These are phyloP conservation scores for Pleurotus eryngii DNA, from an alignment of 768 basidiomycete genomes.

Conservation along the genomic window DNA sequence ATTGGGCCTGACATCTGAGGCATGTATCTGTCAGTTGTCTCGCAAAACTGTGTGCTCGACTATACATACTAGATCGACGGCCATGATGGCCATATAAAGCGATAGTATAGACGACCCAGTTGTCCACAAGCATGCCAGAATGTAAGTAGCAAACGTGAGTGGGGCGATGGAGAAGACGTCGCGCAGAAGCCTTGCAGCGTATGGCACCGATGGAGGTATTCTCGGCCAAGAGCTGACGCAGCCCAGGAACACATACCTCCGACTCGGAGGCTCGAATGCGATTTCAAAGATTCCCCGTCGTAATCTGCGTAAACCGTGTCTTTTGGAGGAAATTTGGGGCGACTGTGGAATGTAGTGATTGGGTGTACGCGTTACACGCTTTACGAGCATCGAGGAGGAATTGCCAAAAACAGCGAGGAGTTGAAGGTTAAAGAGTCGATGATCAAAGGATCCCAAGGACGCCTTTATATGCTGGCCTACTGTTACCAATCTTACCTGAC, in stretches of 20 bases:
- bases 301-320: constrained; percentile 16
- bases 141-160: constrained; percentile 17
- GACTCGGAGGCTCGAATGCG: constrained; percentile 21
- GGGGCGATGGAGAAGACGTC: constrained; percentile 22
- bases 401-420: not conserved
- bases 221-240: constrained; percentile 6
- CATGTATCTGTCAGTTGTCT: constrained; percentile 7
- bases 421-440: not conserved
- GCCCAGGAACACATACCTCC: not conserved
- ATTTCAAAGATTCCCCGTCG: constrained; percentile 34
- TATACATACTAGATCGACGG: constrained; percentile 29
- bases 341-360: not conserved
- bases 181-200: constrained; percentile 17
- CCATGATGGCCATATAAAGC: constrained; percentile 27
- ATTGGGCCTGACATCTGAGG: constrained; percentile 1
- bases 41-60: not conserved
- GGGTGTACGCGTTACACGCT: not conserved
- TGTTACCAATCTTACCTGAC: not conserved
- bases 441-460: not conserved
- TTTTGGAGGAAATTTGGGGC: not conserved
- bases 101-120: constrained; percentile 30
- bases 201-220: constrained; percentile 6
- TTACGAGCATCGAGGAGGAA: not conserved
- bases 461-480: not conserved
- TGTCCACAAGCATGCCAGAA: constrained; percentile 26